Evolutionary conservation across 768 basidiomycete genomes (phyloP), one percentile per base, ranked within the genome.

Genomic region (Amanita molliuscula): DNA sequence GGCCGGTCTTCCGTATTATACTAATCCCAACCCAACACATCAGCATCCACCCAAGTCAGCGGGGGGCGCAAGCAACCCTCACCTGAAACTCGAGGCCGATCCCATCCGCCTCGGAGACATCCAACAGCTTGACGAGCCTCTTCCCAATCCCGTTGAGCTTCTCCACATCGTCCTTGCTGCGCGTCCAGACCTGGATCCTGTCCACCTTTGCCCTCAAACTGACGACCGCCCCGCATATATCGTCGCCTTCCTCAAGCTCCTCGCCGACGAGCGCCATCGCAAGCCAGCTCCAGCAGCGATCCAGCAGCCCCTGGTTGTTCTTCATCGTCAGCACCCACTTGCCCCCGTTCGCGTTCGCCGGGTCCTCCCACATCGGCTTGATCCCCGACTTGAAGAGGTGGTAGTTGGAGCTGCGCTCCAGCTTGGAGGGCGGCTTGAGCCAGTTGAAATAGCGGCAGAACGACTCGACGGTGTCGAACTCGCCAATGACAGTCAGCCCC

Each of bases 361-460:
- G 78, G 63, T 95, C 93, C 68, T 95, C 93, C 92, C 92, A 96
- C 93, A 96, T 95, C 11, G 90, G 90, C 61, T 91, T 90, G 71
- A 93, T 93, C 15, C 88, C 88, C 18, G 80, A 75, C 68, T 95
- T 95, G 79, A 97, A 96, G 49, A 97, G 75, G 62, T 97, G 93
- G 59, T 95, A 93, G 67, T 96, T 97, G 41, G 86, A 85, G 67
- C 90, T 91, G 59, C 82, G 82, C 58, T 92, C 88, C 29, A 95
- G 78, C 59, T 81, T 79, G 29, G 88, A 90, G 9, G 93, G 93
- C 0, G 87, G 86, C 65, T 92, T 92, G 54, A 91, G 81, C 89
- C 89, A 92, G 67, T 92, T 91, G 74, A 90, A 88, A 69, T 90
- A 89, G 16, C 90, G 80, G 65, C 90, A 92, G 71, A 89, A 93